These are phyloP conservation scores for Didymella pinodella DNA, from an alignment of 2,329 filamentous ascomycete species.

Conservation along the genomic window DNA sequence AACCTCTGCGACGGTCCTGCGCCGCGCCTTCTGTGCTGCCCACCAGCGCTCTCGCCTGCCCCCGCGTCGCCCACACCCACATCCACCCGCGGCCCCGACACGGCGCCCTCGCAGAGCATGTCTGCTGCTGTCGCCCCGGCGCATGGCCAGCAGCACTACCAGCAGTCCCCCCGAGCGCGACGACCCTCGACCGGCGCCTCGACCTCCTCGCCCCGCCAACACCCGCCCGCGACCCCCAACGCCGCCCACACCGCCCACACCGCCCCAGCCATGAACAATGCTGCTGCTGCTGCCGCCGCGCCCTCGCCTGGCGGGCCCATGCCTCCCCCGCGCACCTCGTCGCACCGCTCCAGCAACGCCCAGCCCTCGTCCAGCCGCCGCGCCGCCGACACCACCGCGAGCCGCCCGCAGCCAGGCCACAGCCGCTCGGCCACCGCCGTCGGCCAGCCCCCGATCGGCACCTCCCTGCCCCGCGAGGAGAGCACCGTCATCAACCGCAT, in stretches of 20 bases:
- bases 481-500: slow-evolving; percentile 81
- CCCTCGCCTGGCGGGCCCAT: slow-evolving; percentile 63
- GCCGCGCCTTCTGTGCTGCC: slow-evolving; percentile 4
- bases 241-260: slow-evolving; percentile 31
- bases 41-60: neutral
- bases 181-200: slow-evolving; percentile 46
- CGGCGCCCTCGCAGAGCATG: slow-evolving; percentile 38
- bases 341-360: slow-evolving; percentile 61
- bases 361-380: slow-evolving; percentile 51
- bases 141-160: slow-evolving; percentile 46
- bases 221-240: slow-evolving; percentile 46
- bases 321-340: slow-evolving; percentile 81
- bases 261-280: slow-evolving; percentile 52
- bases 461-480: slow-evolving; percentile 72
- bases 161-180: slow-evolving; percentile 39
- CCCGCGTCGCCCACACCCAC: neutral
- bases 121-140: slow-evolving; percentile 50
- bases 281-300: slow-evolving; percentile 58
- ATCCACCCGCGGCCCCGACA: slow-evolving; percentile 13
- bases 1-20: slow-evolving; percentile 1
- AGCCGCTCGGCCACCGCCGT: slow-evolving; percentile 59
- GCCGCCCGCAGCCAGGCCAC: slow-evolving; percentile 49
- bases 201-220: slow-evolving; percentile 53
- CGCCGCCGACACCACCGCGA: slow-evolving; percentile 52
- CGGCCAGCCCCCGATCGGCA: slow-evolving; percentile 61